Base-by-base conservation (phyloP, 2,329 filamentous ascomycete genomes). In the Ambrosiella cleistominuta region DNA sequence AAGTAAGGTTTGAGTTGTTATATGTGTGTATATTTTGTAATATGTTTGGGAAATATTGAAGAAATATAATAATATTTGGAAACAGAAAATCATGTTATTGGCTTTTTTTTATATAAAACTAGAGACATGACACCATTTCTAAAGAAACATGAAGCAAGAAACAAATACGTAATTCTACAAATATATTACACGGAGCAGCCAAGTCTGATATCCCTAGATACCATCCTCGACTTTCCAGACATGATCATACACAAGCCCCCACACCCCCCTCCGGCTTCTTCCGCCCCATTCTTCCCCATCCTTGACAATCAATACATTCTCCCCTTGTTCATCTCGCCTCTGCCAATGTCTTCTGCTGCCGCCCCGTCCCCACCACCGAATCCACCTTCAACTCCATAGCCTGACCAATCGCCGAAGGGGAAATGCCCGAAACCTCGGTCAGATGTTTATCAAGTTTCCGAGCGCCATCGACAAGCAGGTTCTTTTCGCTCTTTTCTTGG, bases 391-490 rank as follows among this genome's bases (percentile, higher is more conserved):
- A 52, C 13, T 51, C 50, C 15, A 44, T 39, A 35, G 35, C 15
- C 12, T 3, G 17, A 11, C 54, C 58, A 11, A 60, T 37, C 42
- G 57, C 45, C 51, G 59, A 60, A n/a, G 59, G 59, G 4, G 56
- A 56, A 42, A 60, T 58, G 9, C 59, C 59, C 4, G 59, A 58
- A 27, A 42, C 56, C 7, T 60, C 47, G 5, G 56, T 40, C 27
- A 60, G 52, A 35, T 58, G 42, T 45, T 60, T 42, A 7, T 77
- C 68, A 57, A 82, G 76, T 58, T 66, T 68, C 65, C 73, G 65
- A 39, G 69, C 64, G n/a, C 82, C 82, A 64, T 82, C 72, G n/a
- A 90, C 69, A 53, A 86, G 63, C 60, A 68, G 66, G 15, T 81
- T 81, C 13, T 75, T 70, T 56, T 80, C 70, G 59, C 71, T 69